Base-by-base conservation (phyloP, 2,329 filamentous ascomycete species). In the Aspergillus piperis region DNA sequence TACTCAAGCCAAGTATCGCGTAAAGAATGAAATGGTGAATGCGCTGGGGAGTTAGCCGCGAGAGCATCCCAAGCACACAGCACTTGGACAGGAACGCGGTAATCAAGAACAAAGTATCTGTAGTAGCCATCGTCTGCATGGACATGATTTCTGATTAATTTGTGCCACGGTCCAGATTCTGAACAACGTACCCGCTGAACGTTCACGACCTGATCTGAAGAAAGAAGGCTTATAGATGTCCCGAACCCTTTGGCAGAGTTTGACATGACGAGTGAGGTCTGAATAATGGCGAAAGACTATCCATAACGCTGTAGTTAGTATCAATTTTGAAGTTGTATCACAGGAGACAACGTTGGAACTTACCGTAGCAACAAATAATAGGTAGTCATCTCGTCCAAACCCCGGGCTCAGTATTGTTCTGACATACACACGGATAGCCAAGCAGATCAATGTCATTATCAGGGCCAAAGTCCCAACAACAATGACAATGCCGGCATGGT, bases 341-440 rank as follows among this genome's bases (percentile, higher is more conserved):
- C 4, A 8, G n/a, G 19, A 3, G n/a, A 48, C 8, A 19, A 11
- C 3, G n/a, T 21, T 15, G 13, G n/a, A 23, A 10, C 53, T 47
- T 32, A 55, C 53, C 19, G 44, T 32, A n/a, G 53, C 53, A 44
- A 47, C 39, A 10, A 55, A 30, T 2, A 55, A 36, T 13, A 55
- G 17, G 8, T 32, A 30, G 8, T 55, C 41, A 30, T 55, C 53
- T n/a, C 41, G 53, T 10, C 53, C 53, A 47, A 55, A 55, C 32
- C 39, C 39, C 27, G 53, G 53, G 7, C 53, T 47, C 3, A 55
- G 53, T 15, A 55, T n/a, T 32, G 53, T 44, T 27, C 38, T 55
- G 25, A 55, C 53, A 44, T 55, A 55, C 10, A 55, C 27, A 6
- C 53, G 53, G 27, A 55, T 55, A 27, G n/a, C 17, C 11, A 55